Base-by-base conservation (phyloP, 768 basidiomycete species). In the Russula olivacea region DNA sequence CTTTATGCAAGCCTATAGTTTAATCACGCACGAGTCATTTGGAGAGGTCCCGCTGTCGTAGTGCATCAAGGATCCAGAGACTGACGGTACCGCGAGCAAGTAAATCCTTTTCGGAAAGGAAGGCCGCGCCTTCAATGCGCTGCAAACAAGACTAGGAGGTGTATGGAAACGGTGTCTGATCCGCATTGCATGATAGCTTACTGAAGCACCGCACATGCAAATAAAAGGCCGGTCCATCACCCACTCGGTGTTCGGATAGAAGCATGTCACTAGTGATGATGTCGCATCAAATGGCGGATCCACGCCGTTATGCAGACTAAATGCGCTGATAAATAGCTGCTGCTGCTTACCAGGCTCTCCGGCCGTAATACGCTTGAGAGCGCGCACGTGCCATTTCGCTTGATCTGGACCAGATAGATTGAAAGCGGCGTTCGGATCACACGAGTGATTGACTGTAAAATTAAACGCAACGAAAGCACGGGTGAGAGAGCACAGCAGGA, bases 171-270 rank as follows among this genome's bases (percentile, higher is more conserved):
- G 14, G 36, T 12, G 38, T 25, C 21, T 25, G 41, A 53, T 36
- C 59, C 23, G 14, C 21, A 25, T 5, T 47, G 34, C 4, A 36
- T 36, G 23, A 25, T n/a, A 14, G 19, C 59, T 55, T 32, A 64
- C 63, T 10, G 17, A 40, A 0, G 63, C 55, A 10, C 75, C 76
- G 71, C 86, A 87, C 43, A 72, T 62, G 71, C 85, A 87, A 14
- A 75, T 72, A 69, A 87, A 87, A 0, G 81, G 77, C 68, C 83
- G 83, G 21, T 78, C 83, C 84, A 87, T 86, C 51, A 83, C 78
- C 85, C 85, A 87, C 69, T 87, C 85, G 17, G 83, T 87, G 68
- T 79, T 81, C 19, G 85, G 86, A 70, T 87, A 86, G 70, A 86
- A 87, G 69, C 80, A 86, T 2, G 81, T 82, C 59, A 86, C 76